Conservation (phyloP, 768 basidiomycete species). For the Inosperma sp. region DNA sequence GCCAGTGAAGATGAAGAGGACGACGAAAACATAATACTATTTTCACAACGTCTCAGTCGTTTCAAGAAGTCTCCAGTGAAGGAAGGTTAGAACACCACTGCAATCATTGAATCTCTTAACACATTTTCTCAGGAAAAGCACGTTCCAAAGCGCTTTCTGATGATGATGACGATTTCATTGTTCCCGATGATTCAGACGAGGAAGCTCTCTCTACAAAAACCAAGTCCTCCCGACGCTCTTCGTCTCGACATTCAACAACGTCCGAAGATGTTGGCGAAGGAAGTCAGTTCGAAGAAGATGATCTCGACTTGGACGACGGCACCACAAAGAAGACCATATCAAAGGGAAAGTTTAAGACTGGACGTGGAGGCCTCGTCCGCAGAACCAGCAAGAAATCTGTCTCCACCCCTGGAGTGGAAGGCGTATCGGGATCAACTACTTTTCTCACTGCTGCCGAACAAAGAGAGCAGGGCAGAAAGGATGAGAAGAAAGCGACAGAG, state of each 20-base stretch:
- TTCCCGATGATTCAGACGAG: slow-evolving; percentile 58
- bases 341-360: slow-evolving; percentile 33
- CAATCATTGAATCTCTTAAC: background rate
- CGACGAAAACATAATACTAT: slow-evolving; percentile 38
- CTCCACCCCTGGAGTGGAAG: slow-evolving; percentile 19
- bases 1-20: slow-evolving; percentile 53
- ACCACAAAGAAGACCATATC: slow-evolving; percentile 30
- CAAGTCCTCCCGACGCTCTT: slow-evolving; percentile 46
- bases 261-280: slow-evolving; percentile 42
- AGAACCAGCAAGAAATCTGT: slow-evolving; percentile 24
- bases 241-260: slow-evolving; percentile 38
- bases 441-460: slow-evolving; percentile 86
- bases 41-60: slow-evolving; percentile 55
- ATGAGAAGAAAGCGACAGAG: slow-evolving; percentile 76
- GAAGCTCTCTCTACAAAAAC: slow-evolving; percentile 47
- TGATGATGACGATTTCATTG: slow-evolving; percentile 75
- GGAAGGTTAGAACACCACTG: slow-evolving; percentile 35
- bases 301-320: slow-evolving; percentile 20
- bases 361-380: slow-evolving; percentile 22
- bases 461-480: slow-evolving; percentile 69
- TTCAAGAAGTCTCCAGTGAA: slow-evolving; percentile 64
- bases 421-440: slow-evolving; percentile 27
- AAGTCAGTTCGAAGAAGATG: slow-evolving; percentile 31
- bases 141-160: slow-evolving; percentile 38
- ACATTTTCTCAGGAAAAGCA: slow-evolving; percentile 34